These are phyloP conservation scores for Phaeosphaeria sp. DNA, from an alignment of 2,329 filamentous ascomycete genomes.

Conservation along the genomic window DNA sequence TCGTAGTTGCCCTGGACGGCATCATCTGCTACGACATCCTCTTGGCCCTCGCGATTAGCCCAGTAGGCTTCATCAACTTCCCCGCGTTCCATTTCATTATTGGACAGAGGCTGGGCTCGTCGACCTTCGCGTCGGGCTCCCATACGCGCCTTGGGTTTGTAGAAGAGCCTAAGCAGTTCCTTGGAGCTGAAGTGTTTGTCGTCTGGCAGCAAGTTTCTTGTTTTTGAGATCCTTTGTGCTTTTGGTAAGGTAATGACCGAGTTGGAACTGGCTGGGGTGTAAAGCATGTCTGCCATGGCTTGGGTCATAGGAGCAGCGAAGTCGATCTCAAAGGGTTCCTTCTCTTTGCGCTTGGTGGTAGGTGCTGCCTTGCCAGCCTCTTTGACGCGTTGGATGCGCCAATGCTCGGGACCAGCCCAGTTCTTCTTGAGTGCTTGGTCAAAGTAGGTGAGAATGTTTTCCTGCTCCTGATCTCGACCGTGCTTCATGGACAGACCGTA, in stretches of 20 bases:
- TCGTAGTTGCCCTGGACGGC: slow-evolving; percentile 81
- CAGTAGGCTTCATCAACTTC: slow-evolving; percentile 97
- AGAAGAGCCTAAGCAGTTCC: slow-evolving; percentile 85
- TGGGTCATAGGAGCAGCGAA: slow-evolving; percentile 78
- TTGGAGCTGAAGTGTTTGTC: slow-evolving; percentile 98
- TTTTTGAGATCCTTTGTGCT: slow-evolving; percentile 94
- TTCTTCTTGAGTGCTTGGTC: slow-evolving; percentile 96
- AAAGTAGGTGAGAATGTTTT: slow-evolving; percentile 97
- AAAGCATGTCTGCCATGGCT: slow-evolving; percentile 75
- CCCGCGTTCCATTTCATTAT: slow-evolving; percentile 65
- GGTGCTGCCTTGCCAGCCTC: slow-evolving; percentile 65
- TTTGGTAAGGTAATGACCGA: slow-evolving; percentile 85
- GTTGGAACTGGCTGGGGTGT: slow-evolving; percentile 81
- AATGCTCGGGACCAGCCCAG: slow-evolving; percentile 98
- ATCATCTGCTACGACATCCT: slow-evolving; percentile 59
- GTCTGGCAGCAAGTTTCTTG: slow-evolving; percentile 89
- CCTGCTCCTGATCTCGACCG: slow-evolving; percentile 73
- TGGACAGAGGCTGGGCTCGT: slow-evolving; percentile 17
- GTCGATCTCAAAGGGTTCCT: slow-evolving; percentile 94
- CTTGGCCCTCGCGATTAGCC: slow-evolving; percentile 63
- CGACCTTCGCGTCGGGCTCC: slow-evolving; percentile 65
- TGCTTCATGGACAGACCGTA: slow-evolving; percentile 83
- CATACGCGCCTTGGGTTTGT: slow-evolving; percentile 91
- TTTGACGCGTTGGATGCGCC: slow-evolving; percentile 95
- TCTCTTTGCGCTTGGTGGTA: slow-evolving; percentile 81